Conservation (phyloP, 179 eudicot genomes). For the Sideroxylon spinosum region DNA sequence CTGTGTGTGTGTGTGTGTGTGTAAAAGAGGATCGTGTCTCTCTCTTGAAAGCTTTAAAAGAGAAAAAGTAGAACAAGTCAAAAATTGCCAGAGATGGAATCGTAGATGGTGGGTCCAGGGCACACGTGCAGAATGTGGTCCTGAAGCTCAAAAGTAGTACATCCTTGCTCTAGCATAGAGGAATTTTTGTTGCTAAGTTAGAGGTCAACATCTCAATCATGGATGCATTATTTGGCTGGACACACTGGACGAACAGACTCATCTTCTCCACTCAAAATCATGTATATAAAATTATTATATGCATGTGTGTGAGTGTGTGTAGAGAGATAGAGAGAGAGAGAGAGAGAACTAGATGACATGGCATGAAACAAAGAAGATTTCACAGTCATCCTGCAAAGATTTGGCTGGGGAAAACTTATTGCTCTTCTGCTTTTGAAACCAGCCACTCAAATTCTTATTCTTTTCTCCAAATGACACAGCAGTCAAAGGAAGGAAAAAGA, state of each 20-base stretch:
- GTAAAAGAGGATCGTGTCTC: too few species aligned
- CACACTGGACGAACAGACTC: background rate
- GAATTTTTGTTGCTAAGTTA: constrained; percentile 39
- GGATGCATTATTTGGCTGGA: constrained; percentile 38
- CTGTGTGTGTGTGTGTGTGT: too few species aligned
- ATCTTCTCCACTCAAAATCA: constrained; percentile 20
- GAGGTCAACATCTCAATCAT: constrained; percentile 58
- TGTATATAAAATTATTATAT: too few species aligned
- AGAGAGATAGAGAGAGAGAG: constrained; percentile 1
- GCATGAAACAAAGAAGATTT: constrained; percentile 31
- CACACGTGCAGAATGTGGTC: constrained; percentile 52
- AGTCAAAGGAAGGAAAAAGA: constrained; percentile 20
- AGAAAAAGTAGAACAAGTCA: too few species aligned
- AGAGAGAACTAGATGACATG: constrained; percentile 9
- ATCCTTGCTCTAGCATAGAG: constrained; percentile 20
- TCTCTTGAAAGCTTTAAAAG: too few species aligned
- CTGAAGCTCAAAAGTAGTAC: constrained; percentile 11
- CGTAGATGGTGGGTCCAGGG: constrained; percentile 15
- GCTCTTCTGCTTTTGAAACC: constrained; percentile 18
- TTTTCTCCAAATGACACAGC: background rate
- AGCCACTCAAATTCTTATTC: constrained; percentile 27
- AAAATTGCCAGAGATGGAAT: background rate
- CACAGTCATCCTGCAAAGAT: constrained; percentile 28
- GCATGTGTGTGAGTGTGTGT: too few species aligned
- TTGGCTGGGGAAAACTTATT: constrained; percentile 19